A percentile compares a stretch with the other conserved stretches of the same genome.
phyloP scores from a whole-genome alignment of 2,329 filamentous ascomycete species.

The Aspergillus viridinutans region DNA sequence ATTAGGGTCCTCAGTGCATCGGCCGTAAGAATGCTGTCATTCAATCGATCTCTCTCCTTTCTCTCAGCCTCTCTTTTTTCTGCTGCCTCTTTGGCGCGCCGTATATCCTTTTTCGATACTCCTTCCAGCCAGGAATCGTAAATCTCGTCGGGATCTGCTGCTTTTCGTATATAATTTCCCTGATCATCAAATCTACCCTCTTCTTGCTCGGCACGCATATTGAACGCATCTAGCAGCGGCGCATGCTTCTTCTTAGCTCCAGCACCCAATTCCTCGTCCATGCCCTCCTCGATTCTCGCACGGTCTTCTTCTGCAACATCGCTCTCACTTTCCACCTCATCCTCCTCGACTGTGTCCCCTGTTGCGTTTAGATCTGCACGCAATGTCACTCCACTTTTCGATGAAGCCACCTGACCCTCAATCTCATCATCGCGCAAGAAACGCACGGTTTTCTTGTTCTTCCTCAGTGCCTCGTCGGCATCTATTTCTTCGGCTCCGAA shows the following conservation, averaged over 20 bases:
- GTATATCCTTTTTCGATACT: conserved; percentile 89
- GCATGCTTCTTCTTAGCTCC: conserved; percentile 90
- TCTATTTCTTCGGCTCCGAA: conserved; percentile 51
- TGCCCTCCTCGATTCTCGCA: conserved; percentile 67
- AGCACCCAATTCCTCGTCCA: conserved; percentile 86
- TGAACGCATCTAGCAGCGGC: conserved; percentile 93
- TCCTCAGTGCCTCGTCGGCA: conserved; percentile 48
- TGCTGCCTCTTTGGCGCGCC: conserved; percentile 77
- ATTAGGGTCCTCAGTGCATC: conserved; percentile 75
- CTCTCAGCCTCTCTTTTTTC: conserved; percentile 77
- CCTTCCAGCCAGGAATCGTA: conserved; percentile 94
- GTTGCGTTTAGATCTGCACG: conserved; percentile 51
- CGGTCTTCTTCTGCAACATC: conserved; percentile 62
- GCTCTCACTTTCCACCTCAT: conserved; percentile 56
- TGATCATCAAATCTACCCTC: conserved; percentile 87
- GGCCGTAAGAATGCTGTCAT: conserved; percentile 69
- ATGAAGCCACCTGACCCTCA: conserved; percentile 70
- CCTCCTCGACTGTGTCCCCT: conserved; percentile 54
- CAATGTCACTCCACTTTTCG: conserved; percentile 70
- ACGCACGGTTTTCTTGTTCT: conserved; percentile 59
- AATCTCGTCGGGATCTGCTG: conserved; percentile 78
- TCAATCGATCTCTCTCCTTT: conserved; percentile 64
- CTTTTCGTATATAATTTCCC: conserved; percentile 89
- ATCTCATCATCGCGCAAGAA: conserved; percentile 64
- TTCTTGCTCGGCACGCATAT: conserved; percentile 83